These are phyloP conservation scores for Solanum dulcamara DNA, from an alignment of 257 asterid species.

Conservation along the genomic window DNA sequence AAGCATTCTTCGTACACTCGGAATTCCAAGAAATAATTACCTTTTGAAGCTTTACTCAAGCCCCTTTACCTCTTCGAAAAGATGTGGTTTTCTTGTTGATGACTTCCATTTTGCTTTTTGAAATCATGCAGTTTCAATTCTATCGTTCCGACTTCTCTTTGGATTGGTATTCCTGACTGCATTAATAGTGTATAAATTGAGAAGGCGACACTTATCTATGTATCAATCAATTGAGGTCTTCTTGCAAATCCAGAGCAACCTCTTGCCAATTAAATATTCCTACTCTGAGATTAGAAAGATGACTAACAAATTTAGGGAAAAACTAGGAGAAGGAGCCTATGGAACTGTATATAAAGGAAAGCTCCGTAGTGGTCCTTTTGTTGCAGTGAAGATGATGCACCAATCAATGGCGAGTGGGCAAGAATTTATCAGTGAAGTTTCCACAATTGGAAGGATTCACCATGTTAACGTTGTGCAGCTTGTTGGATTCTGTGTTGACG, in stretches of 20 bases:
- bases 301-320: conserved; percentile 28
- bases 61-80: background rate
- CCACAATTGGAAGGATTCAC: conserved; percentile 31
- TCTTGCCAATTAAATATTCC: conserved; percentile 34
- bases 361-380: conserved; percentile 36
- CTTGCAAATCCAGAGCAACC: conserved; percentile 12
- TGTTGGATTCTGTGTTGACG: conserved; percentile 34
- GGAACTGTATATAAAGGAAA: conserved; percentile 43
- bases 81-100: background rate
- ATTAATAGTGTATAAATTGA: conserved; percentile 14
- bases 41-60: background rate
- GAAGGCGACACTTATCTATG: conserved; percentile 14
- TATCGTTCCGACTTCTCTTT: conserved; percentile 8
- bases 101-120: background rate
- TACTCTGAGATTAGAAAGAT: conserved; percentile 34
- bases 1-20: background rate
- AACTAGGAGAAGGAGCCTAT: conserved; percentile 37
- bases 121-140: background rate
- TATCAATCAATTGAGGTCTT: conserved; percentile 33
- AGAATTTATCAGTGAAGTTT: conserved; percentile 31
- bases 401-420: conserved; percentile 15
- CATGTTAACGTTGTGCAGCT: conserved; percentile 31
- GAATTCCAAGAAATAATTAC: background rate
- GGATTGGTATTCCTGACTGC: conserved; percentile 24
- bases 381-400: conserved; percentile 30